phyloP scores from a whole-genome alignment of 2,329 filamentous ascomycete species.

The Ophiocordyceps camponoti-leonardi region DNA sequence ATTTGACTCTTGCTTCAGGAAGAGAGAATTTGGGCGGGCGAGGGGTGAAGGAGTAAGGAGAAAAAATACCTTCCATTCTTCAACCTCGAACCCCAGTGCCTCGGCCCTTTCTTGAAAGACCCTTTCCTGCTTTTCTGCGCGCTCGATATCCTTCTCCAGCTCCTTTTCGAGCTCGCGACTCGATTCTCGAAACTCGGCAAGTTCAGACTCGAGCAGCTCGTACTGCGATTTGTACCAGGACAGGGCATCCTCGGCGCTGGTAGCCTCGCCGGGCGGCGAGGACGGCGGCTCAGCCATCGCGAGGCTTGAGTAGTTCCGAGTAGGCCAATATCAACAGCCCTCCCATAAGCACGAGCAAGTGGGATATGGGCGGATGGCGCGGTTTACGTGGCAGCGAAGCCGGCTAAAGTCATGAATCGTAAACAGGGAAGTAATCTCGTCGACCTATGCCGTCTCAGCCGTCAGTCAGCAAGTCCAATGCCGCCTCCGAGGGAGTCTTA shows the following conservation, averaged over 20 bases:
- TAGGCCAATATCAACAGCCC: neutral
- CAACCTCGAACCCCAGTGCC: slow-evolving; percentile 68
- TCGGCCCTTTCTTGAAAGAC: slow-evolving; percentile 77
- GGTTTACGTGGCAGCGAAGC: too few relatives aligned
- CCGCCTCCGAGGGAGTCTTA: too few relatives aligned
- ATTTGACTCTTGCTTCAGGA: too few relatives aligned
- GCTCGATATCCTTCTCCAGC: slow-evolving; percentile 89
- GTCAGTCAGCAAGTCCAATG: too few relatives aligned
- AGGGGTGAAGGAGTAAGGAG: neutral
- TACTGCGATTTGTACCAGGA: slow-evolving; percentile 95
- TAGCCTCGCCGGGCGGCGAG: slow-evolving; percentile 38
- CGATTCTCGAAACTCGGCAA: slow-evolving; percentile 84
- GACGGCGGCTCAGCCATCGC: slow-evolving; percentile 43
- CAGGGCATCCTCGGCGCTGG: slow-evolving; percentile 55
- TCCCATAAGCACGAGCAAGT: neutral
- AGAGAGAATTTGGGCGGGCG: too few relatives aligned
- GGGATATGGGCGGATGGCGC: neutral
- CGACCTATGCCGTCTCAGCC: too few relatives aligned
- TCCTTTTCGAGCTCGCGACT: slow-evolving; percentile 90
- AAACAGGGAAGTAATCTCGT: too few relatives aligned
- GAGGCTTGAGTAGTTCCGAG: neutral
- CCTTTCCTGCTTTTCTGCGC: slow-evolving; percentile 84
- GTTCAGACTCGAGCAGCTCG: slow-evolving; percentile 76
- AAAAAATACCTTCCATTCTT: slow-evolving; percentile 83
- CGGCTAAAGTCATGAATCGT: too few relatives aligned